Percentiles rank a stretch among this genome's conserved stretches.
These are phyloP conservation scores for Cucurbita argyrosperma DNA, from an alignment of 306 rosid genomes.

Conservation along the genomic window DNA sequence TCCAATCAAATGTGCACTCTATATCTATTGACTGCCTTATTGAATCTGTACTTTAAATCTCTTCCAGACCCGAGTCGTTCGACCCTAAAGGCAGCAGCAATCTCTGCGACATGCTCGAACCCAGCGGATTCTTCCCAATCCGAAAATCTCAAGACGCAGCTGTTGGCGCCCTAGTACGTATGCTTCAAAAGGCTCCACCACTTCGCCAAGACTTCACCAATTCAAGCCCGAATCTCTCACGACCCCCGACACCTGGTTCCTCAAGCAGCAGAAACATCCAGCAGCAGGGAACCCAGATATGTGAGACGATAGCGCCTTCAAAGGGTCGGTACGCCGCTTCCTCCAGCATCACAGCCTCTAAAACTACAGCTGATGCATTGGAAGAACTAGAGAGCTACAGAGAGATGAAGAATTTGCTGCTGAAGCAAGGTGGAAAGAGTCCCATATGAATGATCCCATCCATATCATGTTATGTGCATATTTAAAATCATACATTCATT, in stretches of 20 bases:
- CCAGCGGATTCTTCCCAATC: slow-evolving; percentile 42
- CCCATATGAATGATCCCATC: not conserved
- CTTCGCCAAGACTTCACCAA: slow-evolving; percentile 43
- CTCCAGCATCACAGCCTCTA: slow-evolving; percentile 32
- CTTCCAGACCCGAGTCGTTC: slow-evolving; percentile 7
- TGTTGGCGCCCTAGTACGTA: slow-evolving; percentile 58
- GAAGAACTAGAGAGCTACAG: slow-evolving; percentile 69
- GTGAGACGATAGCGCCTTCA: not conserved
- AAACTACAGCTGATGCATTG: slow-evolving; percentile 69
- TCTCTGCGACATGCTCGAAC: slow-evolving; percentile 5
- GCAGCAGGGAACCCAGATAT: slow-evolving; percentile 22
- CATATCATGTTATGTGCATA: too few relatives aligned
- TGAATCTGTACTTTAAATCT: not conserved
- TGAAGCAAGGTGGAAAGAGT: slow-evolving; percentile 14
- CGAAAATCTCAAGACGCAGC: slow-evolving; percentile 71
- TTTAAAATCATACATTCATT: too few relatives aligned
- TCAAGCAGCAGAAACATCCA: slow-evolving; percentile 16
- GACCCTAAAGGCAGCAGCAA: slow-evolving; percentile 6
- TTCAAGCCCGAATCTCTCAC: slow-evolving; percentile 19
- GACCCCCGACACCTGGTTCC: slow-evolving; percentile 18
- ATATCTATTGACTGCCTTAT: not conserved
- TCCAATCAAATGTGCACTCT: not conserved
- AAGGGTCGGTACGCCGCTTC: slow-evolving; percentile 13
- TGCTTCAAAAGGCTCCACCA: slow-evolving; percentile 72
- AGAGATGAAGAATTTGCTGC: slow-evolving; percentile 50